phyloP scores from a whole-genome alignment of 225 moss, liverwort and hornwort genomes.

The Rhytidiadelphus loreus region DNA sequence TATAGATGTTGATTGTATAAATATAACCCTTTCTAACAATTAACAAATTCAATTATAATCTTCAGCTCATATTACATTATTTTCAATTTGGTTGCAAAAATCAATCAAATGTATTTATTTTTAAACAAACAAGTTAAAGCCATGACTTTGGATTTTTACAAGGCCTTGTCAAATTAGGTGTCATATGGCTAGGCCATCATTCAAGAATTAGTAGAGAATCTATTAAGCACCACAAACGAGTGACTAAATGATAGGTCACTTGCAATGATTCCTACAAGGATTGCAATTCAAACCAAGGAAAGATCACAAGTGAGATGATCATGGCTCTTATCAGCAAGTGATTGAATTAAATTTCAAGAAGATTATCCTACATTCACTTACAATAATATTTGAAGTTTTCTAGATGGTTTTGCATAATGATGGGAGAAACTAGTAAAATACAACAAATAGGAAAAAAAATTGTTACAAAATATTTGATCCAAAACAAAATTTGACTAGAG shows the following conservation, averaged over 20 bases:
- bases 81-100: background rate
- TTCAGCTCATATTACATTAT: background rate
- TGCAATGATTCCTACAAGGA: background rate
- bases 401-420: background rate
- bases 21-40: background rate
- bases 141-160: background rate
- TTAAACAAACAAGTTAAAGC: background rate
- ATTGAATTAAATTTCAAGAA: background rate
- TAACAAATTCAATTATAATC: no score
- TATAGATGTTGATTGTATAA: background rate
- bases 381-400: background rate
- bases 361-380: background rate
- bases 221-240: background rate
- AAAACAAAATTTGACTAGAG: background rate
- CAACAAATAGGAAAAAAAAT: background rate
- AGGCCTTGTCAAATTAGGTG: background rate
- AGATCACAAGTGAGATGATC: background rate
- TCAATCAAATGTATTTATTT: no score
- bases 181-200: background rate
- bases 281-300: background rate
- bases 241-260: background rate
- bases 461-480: background rate
- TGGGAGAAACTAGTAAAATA: background rate
- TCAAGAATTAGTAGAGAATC: background rate
- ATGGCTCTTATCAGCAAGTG: fast-evolving